Base-by-base conservation (phyloP, 257 asterid genomes). In the Primulina huaijiensis region DNA sequence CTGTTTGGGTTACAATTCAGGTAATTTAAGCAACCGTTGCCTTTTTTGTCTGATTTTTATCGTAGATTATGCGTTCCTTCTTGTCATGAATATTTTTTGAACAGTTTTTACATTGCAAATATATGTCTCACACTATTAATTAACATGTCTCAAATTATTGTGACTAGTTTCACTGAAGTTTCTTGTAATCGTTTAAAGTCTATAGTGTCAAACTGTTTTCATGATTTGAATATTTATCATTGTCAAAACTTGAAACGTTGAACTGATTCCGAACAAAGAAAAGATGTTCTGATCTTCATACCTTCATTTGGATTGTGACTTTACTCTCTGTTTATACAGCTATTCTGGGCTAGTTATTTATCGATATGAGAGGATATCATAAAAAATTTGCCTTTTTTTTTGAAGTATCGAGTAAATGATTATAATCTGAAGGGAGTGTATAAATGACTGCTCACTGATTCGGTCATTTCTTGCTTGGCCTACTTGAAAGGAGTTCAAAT, bases 1-100 rank as follows among this genome's bases (percentile, higher is more conserved):
- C 97, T 58, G 89, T 94, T 7, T 91, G 92, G 95, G 90, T 95
- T 37, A 78, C 95, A 46, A 60, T 94, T 80, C 98, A 91, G 98
- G 99, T 89, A 70, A 33, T 37, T 73, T 52, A 11, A 9, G 21
- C 35, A 14, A 4, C 30, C 50, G 4, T 56, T 11, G 1, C 1
- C 52, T 7, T 75, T 31, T 61, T 57, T 16, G 20, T 75, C 46
- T 68, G 56, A 34, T 16, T 29, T 33, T 29, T 21, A 8, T 21
- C 69, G 31, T 6, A 6, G 59, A 29, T 72, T 53, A 59, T 65
- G 10, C 33, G 29, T 52, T 53, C 2, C 19, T 4, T 27, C 3
- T 27, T 2, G 30, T 27, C 11, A 23, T 8, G 5, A 19, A 17
- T 31, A 46, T 72, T 37, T 50, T 50, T 58, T 29, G n/a, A 8